Evolutionary conservation across 2,329 filamentous ascomycete species (phyloP).

Genomic region (Fusarium concolor): DNA sequence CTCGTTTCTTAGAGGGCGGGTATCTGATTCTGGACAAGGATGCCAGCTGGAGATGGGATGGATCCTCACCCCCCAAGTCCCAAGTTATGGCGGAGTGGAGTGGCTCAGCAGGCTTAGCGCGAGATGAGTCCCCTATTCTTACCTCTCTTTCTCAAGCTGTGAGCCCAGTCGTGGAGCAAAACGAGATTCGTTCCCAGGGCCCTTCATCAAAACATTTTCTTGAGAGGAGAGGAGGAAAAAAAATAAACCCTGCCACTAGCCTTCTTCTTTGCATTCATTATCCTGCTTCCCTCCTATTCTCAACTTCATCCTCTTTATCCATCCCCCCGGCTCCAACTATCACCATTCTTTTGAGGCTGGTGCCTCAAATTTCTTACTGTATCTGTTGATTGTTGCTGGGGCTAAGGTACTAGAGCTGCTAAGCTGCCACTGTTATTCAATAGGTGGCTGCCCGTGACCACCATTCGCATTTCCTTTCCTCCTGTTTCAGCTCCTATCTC

Average conservation of each 20-base stretch:
- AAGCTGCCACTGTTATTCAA: conserved; percentile 16
- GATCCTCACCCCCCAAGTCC: conserved; percentile 42
- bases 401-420: conserved; percentile 28
- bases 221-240: conserved; percentile 26
- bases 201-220: conserved; percentile 48
- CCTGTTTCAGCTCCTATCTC: conserved; percentile 47
- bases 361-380: conserved; percentile 45
- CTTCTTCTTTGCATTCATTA: conserved; percentile 43
- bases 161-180: conserved; percentile 43
- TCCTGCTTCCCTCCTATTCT: conserved; percentile 41
- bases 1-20: conserved; percentile 24
- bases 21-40: conserved; percentile 36
- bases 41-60: conserved; percentile 37
- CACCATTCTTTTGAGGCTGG: conserved; percentile 49
- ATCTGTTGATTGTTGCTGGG: conserved; percentile 39
- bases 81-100: conserved; percentile 45
- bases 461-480: conserved; percentile 41
- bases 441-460: conserved; percentile 45
- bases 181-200: conserved; percentile 44
- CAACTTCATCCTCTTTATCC: conserved; percentile 40
- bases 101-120: conserved; percentile 50
- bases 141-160: conserved; percentile 36
- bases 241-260: conserved; percentile 41
- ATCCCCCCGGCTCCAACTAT: conserved; percentile 42
- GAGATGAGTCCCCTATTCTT: conserved; percentile 48